Base-by-base conservation (phyloP, 2,329 filamentous ascomycete genomes). In the Fusarium pseudograminearum region DNA sequence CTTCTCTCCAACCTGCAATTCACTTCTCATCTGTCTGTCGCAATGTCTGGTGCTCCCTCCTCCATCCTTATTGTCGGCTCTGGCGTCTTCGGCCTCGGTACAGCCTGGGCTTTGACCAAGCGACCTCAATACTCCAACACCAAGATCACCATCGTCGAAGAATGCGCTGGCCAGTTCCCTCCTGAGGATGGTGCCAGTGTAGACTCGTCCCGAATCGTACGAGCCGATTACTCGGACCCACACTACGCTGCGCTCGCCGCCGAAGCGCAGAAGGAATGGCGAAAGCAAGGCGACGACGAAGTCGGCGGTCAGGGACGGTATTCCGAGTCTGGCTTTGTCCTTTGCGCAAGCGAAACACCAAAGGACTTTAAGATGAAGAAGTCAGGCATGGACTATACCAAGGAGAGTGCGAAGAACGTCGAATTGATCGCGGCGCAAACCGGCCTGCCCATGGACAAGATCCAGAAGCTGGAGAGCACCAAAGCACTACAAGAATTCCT, bases 161-260 rank as follows among this genome's bases (percentile, higher is more conserved):
- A 87, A 58, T 84, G 83, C 7, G 78, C 82, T 3, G 79, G 80
- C 28, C 85, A 90, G 38, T 90, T 90, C 74, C 89, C 89, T 3
- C 83, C 87, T 9, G 80, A 83, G 44, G 88, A 91, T 73, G 84
- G 84, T 60, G 85, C 88, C 52, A 89, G 86, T 69, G 84, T 90
- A 74, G 89, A 91, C 79, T 84, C 83, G 6, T 90, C 88, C 16
- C 86, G 89, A 70, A 89, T 91, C 72, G 84, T 91, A 69, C 85
- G 89, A 59, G 81, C 87, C 52, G 95, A 98, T 83, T 98, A 98
- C 76, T 90, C 92, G 7, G 90, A 95, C 76, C 82, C 87, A 1
- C 87, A 90, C 24, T 98, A 98, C 80, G 87, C 93, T 8, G 82
- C 84, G 18, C 88, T 98, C 46, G 93, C 91, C 22, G 85, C 87